phyloP scores from a whole-genome alignment of 2,329 filamentous ascomycete genomes.

The Verticillium isaacii region DNA sequence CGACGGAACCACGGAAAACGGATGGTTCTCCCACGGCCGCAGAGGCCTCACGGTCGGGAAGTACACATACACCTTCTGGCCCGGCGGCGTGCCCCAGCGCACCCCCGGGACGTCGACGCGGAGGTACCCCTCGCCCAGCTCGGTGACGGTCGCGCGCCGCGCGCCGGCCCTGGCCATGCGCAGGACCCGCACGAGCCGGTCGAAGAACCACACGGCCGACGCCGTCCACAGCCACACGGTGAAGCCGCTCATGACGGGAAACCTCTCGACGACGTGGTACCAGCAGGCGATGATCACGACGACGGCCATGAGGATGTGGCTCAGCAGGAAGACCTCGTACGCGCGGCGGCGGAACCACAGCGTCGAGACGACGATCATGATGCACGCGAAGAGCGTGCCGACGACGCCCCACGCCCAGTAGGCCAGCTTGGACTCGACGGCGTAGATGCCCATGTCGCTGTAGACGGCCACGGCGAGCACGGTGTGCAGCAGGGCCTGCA shows the following conservation, averaged over 20 bases:
- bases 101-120: slow-evolving; percentile 36
- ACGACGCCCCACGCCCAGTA: slow-evolving; percentile 38
- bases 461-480: slow-evolving; percentile 26
- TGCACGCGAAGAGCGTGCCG: slow-evolving; percentile 23
- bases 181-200: slow-evolving; percentile 34
- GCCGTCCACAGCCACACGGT: slow-evolving; percentile 34
- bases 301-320: slow-evolving; percentile 32
- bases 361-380: slow-evolving; percentile 22
- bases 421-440: slow-evolving; percentile 15
- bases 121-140: slow-evolving; percentile 25
- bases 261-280: slow-evolving; percentile 26
- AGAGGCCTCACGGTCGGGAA: slow-evolving; percentile 39
- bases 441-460: slow-evolving; percentile 19
- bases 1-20: slow-evolving; percentile 39
- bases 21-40: slow-evolving; percentile 48
- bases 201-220: slow-evolving; percentile 28
- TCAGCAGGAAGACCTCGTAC: slow-evolving; percentile 36
- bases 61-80: slow-evolving; percentile 39
- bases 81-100: slow-evolving; percentile 23
- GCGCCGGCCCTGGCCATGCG: slow-evolving; percentile 33
- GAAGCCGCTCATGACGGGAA: slow-evolving; percentile 26
- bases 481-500: slow-evolving; percentile 36
- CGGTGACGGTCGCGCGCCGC: slow-evolving; percentile 28
- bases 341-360: slow-evolving; percentile 24
- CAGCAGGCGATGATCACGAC: slow-evolving; percentile 33